Evolutionary conservation across 2,329 filamentous ascomycete genomes (phyloP), one percentile per base, ranked within the genome.

Genomic region (Aspergillus oerlinghausenensis): DNA sequence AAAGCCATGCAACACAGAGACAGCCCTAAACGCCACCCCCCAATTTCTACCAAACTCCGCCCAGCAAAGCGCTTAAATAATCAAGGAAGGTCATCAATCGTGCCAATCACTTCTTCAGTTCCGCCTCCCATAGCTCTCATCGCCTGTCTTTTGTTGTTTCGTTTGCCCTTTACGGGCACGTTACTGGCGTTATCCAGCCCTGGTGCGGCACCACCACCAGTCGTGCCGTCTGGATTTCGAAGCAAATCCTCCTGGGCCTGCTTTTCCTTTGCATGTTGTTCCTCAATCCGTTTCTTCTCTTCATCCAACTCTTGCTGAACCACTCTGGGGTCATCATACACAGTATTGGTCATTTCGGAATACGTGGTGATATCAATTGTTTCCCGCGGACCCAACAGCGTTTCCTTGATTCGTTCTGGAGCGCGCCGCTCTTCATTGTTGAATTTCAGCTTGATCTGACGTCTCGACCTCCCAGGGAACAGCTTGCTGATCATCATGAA

Each of bases 371-470:
- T 69, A 60, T 77, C 72, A 26, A 80, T 73, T 3, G 66, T 57
- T 56, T 80, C 74, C 17, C 72, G 70, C 3, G 77, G 76, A 1
- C 77, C 77, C 11, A 77, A 66, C 3, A 87, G 70, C 1, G 80
- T 80, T 5, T 76, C 71, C 54, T 80, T 81, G 42, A 88, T 79
- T 17, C 79, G 71, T 17, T 77, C 72, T 0, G 82, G 79, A 63
- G 86, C 77, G 4, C 79, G 71, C 25, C 80, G 78, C 67, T 87
- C 84, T 69, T 88, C 85, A 40, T 82, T 81, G 28, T 78, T 80
- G 71, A 86, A 88, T 63, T 88, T 87, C 17, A 79, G 69, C 69
- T 88, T 88, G 63, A 88, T 83, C 64, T 83, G 80, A n/a, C 79
- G 77, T n/a, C 85, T 76, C 9, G 80, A 83, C 49, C 80, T 76